These are phyloP conservation scores for Spinellus fusiger DNA, from an alignment of 192 early-diverging fungal species.

Conservation along the genomic window DNA sequence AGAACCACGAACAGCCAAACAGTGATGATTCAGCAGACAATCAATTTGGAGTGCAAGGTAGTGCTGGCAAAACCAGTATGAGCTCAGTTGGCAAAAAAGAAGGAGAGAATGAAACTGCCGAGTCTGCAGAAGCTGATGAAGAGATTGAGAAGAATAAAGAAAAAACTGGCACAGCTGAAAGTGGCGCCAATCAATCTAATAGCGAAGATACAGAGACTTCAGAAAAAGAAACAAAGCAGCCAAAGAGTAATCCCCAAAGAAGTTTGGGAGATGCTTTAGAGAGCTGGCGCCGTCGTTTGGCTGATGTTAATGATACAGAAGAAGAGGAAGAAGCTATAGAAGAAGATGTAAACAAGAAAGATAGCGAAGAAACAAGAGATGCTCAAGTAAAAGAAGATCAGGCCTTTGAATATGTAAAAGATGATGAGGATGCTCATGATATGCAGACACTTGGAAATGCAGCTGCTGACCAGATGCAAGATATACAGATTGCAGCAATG, in stretches of 20 bases:
- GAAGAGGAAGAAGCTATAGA: constrained; percentile 39
- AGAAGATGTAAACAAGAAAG: constrained; percentile 32
- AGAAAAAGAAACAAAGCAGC: constrained; percentile 35
- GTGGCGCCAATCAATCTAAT: constrained; percentile 14
- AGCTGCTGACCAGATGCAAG: constrained; percentile 56
- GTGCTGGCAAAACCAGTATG: constrained; percentile 44
- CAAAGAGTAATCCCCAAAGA: constrained; percentile 76
- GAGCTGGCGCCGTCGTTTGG: constrained; percentile 86
- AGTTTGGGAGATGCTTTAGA: constrained; percentile 90
- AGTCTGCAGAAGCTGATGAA: constrained; percentile 10
- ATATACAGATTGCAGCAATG: constrained; percentile 56
- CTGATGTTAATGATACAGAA: constrained; percentile 63
- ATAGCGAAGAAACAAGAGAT: constrained; percentile 47
- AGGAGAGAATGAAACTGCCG: constrained; percentile 34
- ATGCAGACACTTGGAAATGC: constrained; percentile 72
- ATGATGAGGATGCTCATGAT: constrained; percentile 69
- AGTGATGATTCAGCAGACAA: constrained; percentile 46
- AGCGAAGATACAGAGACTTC: constrained; percentile 25
- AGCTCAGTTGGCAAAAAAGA: constrained; percentile 36
- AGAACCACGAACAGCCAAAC: constrained; percentile 36
- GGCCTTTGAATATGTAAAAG: constrained; percentile 72
- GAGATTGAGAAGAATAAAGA: constrained; percentile 21
- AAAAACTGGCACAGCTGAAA: constrained; percentile 21
- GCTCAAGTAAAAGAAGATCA: no score
- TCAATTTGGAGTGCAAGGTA: constrained; percentile 65